Evolutionary conservation across 208 protist genomes (phyloP), one percentile per base, ranked within the genome.

Genomic region (Trypanosoma brucei): DNA sequence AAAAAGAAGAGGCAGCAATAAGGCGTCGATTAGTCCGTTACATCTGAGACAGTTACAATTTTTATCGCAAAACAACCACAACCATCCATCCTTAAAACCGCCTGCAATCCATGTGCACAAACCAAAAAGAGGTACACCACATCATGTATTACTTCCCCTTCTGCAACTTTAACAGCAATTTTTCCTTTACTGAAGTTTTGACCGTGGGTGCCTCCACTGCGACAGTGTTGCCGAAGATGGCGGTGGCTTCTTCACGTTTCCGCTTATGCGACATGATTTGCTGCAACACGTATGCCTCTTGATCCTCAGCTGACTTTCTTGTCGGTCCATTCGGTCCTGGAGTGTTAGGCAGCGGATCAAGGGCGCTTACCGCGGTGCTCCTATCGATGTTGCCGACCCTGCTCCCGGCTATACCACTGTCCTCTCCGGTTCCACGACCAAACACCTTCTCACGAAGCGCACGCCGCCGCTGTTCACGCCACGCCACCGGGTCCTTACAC

Each of bases 371-470:
- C 22, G 22, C 22, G 22, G 22, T 22, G 22, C 22, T 22, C 22
- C 22, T 22, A 22, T 22, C 22, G 22, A 55, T 55, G 7, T 33
- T 11, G 0, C 7, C 31, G 7, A 55, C 22, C 11, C 31, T 13
- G 11, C 31, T 40, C 11, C n/a, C 33, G 14, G 13, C 38, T n/a
- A 7, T 63, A 22, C 0, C 34, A 39, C 5, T 9, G n/a, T 31
- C 31, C 4, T 36, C 14, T 4, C 38, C 50, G 7, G 38, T 22
- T 13, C 22, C 55, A 14, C 45, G 39, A 13, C 79, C 74, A 61
- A 89, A 93, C 14, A 93, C 87, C 36, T 82, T 82, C 45, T 72
- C 76, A 39, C 73, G 81, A 68, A 93, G 83, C 22, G 84, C 82
- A 3, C 72, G 72, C 7, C 82, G 76, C 2, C 87, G 82, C 74